Percentiles rank a stretch among this genome's conserved stretches.
Conservation (phyloP, 108 stramenopile species). For the Fragilaria radians region DNA sequence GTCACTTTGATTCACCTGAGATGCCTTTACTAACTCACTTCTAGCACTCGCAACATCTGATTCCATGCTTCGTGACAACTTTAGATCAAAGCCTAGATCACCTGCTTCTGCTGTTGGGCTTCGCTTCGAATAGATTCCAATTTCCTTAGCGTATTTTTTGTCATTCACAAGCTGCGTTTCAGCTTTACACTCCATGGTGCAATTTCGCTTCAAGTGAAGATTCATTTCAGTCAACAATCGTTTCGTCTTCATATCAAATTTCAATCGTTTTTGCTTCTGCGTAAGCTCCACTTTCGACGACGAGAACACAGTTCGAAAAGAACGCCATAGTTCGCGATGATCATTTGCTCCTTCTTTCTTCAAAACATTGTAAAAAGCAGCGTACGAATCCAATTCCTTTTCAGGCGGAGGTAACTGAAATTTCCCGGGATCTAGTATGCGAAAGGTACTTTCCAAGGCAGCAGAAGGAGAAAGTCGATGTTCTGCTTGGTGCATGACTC, state of each 20-base stretch:
- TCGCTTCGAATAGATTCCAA: not conserved
- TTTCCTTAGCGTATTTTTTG: conserved; percentile 14
- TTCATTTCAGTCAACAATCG: conserved; percentile 27
- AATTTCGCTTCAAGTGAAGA: conserved; percentile 17
- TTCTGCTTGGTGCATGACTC: not conserved
- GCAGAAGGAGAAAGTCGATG: not conserved
- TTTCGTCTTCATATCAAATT: conserved; percentile 37
- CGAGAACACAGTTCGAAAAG: not conserved
- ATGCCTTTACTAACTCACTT: too few species aligned
- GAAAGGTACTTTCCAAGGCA: not conserved
- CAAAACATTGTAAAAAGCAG: not conserved
- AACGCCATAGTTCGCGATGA: not conserved
- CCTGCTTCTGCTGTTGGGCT: not conserved
- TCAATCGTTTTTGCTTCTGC: conserved; percentile 7
- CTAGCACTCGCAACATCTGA: conserved; percentile 2
- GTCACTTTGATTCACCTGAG: too few species aligned
- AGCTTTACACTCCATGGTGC: conserved; percentile 13
- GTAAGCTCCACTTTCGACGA: not conserved
- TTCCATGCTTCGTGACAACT: not conserved
- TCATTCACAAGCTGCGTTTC: conserved; percentile 41
- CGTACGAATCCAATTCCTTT: not conserved
- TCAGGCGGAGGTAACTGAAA: not conserved
- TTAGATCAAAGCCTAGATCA: conserved; percentile 1
- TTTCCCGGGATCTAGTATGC: not conserved
- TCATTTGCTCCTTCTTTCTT: conserved; percentile 7